Evolutionary conservation across 139 green algal genomes (phyloP).

Genomic region (Picochlorum sp.): DNA sequence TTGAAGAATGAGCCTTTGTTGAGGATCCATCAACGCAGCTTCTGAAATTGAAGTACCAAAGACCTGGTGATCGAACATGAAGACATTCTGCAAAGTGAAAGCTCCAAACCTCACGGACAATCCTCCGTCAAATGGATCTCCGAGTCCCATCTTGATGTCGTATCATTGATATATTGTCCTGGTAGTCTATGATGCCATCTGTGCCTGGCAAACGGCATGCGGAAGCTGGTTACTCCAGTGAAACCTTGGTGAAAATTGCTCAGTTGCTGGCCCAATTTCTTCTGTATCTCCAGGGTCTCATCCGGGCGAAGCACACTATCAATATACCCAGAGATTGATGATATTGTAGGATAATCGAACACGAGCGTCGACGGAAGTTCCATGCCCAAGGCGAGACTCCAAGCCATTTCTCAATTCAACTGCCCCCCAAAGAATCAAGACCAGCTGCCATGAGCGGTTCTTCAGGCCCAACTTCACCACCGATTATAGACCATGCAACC

Average conservation of each 20-base stretch:
- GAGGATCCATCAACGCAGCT: conserved; percentile 52
- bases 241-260: neutral
- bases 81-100: neutral
- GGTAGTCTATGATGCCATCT: too few species aligned
- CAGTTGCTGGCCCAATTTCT: conserved; percentile 2
- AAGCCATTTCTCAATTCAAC: conserved; percentile 72
- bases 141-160: conserved; percentile 12
- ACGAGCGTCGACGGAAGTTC: conserved; percentile 40
- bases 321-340: conserved; percentile 7
- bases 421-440: conserved; percentile 64
- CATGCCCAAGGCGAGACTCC: conserved; percentile 10
- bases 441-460: conserved; percentile 66
- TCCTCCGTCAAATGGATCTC: conserved; percentile 15
- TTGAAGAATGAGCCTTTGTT: conserved; percentile 56
- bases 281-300: neutral
- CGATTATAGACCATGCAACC: conserved; percentile 9
- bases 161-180: conserved; percentile 1
- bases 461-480: conserved; percentile 18
- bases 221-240: neutral
- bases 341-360: conserved; percentile 74
- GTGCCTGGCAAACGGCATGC: too few species aligned
- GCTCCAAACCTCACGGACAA: conserved; percentile 7
- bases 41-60: conserved; percentile 50
- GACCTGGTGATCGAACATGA: conserved; percentile 46
- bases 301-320: conserved; percentile 4